Base-by-base conservation (phyloP, 2,329 filamentous ascomycete genomes). In the Ceratocystis huliohia region DNA sequence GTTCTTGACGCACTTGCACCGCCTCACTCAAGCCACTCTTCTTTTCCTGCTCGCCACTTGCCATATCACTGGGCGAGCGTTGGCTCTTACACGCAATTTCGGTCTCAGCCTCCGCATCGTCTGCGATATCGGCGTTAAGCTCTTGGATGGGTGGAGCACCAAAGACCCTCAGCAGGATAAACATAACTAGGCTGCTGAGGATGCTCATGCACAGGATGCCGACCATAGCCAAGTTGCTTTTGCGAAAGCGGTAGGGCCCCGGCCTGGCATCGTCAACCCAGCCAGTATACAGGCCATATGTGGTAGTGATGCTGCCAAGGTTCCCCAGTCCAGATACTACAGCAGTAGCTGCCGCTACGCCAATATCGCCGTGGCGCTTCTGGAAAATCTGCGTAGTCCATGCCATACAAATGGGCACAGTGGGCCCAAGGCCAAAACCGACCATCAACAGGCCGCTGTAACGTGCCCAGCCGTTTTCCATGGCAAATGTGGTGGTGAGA, bases 351-450 rank as follows among this genome's bases (percentile, higher is more conserved):
- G 91, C 88, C 3, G 91, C 91, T 5, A 96, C 91, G 66, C 91
- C 91, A 25, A 96, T 89, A 75, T 96, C 91, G 61, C 91, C 90
- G 73, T 96, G 91, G 13, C 91, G 87, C 41, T 83, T 83, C 76
- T 96, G 91, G 79, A 96, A 96, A 72, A 96, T 88, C 76, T 96
- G 89, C 69, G 86, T 89, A 41, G 89, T 91, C 91, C 91, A 96
- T 45, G 91, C 88, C 91, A 96, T 96, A 74, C 89, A 93, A 72
- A 93, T 93, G 10, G 91, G 91, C 0, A 96, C 91, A 0, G 91
- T 96, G 2, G 91, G 91, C 1, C 91, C 91, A 1, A 96, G 85
- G 0, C 91, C 91, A 72, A 96, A 96, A 3, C 91, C 91, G 45
- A 96, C 88, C 77, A 96, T 87, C 63, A 96, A 78, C n/a, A 96